Percentiles rank a stretch among this genome's conserved stretches.
These are phyloP conservation scores for Penicillium sp. DNA, from an alignment of 2,329 filamentous ascomycete genomes.

Conservation along the genomic window DNA sequence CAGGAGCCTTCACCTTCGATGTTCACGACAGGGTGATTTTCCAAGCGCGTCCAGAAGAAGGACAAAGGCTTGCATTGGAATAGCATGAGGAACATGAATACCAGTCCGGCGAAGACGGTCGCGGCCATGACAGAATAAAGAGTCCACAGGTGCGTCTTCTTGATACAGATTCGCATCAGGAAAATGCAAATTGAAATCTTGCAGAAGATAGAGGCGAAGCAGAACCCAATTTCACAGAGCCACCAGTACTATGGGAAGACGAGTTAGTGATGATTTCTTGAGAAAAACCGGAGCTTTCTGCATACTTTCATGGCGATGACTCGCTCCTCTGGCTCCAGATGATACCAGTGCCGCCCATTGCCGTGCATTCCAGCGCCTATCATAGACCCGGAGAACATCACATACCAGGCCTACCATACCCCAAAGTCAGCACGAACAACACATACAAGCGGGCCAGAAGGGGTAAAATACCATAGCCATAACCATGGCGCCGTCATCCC, in stretches of 20 bases:
- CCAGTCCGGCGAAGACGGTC: background rate
- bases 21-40: background rate
- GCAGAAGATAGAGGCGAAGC: background rate
- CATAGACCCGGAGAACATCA: slow-evolving; percentile 31
- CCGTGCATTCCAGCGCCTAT: slow-evolving; percentile 31
- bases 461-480: slow-evolving; percentile 22
- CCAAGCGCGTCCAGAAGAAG: background rate
- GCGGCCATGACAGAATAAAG: slow-evolving; percentile 17
- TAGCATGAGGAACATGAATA: background rate
- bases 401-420: slow-evolving; percentile 21
- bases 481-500: slow-evolving; percentile 35
- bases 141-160: slow-evolving; percentile 1
- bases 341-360: slow-evolving; percentile 23
- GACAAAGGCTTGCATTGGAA: background rate
- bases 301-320: slow-evolving; percentile 28
- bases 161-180: slow-evolving; percentile 1
- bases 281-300: background rate
- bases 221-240: background rate
- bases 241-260: background rate
- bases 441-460: background rate
- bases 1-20: background rate
- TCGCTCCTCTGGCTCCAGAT: slow-evolving; percentile 14
- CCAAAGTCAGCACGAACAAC: background rate
- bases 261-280: background rate
- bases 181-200: slow-evolving; percentile 1